Evolutionary conservation across 2,329 filamentous ascomycete genomes (phyloP).

Genomic region (Pyrenophora graminea): DNA sequence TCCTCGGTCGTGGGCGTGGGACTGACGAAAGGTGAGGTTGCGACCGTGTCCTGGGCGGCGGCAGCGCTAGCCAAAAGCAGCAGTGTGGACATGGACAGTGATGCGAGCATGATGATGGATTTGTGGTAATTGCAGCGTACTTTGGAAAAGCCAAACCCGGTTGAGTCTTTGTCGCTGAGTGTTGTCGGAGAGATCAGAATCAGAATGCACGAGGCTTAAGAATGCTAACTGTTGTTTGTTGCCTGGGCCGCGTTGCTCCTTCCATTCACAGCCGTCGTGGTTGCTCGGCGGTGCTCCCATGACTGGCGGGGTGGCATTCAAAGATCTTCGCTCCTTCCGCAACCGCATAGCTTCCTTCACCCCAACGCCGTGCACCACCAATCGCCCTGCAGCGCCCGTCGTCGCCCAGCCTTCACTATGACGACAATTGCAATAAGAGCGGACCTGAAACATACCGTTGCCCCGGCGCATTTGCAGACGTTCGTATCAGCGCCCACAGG

Average conservation of each 20-base stretch:
- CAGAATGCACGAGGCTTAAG: neutral
- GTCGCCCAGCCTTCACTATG: constrained; percentile 26
- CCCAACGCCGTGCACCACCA: constrained; percentile 28
- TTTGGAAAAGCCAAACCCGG: neutral
- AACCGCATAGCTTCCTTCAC: constrained; percentile 28
- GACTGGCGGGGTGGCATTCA: constrained; percentile 18
- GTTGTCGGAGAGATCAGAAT: neutral
- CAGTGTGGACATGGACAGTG: constrained; percentile 26
- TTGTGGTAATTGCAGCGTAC: neutral
- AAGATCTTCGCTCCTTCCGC: constrained; percentile 40
- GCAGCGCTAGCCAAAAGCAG: constrained; percentile 35
- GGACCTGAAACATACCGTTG: constrained; percentile 30
- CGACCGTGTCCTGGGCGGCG: constrained; percentile 23
- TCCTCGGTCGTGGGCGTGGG: constrained; percentile 24
- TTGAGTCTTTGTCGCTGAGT: too few relatives aligned
- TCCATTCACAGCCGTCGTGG: neutral
- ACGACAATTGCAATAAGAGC: constrained; percentile 22
- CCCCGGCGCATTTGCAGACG: constrained; percentile 38
- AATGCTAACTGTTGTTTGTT: neutral
- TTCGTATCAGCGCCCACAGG: constrained; percentile 28
- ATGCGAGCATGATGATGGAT: constrained; percentile 29
- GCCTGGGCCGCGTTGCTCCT: constrained; percentile 15
- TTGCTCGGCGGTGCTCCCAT: constrained; percentile 12
- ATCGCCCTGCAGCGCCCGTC: constrained; percentile 13
- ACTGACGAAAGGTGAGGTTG: constrained; percentile 16